These are phyloP conservation scores for Diaporthe humulicola DNA, from an alignment of 2,329 filamentous ascomycete species.

Conservation along the genomic window DNA sequence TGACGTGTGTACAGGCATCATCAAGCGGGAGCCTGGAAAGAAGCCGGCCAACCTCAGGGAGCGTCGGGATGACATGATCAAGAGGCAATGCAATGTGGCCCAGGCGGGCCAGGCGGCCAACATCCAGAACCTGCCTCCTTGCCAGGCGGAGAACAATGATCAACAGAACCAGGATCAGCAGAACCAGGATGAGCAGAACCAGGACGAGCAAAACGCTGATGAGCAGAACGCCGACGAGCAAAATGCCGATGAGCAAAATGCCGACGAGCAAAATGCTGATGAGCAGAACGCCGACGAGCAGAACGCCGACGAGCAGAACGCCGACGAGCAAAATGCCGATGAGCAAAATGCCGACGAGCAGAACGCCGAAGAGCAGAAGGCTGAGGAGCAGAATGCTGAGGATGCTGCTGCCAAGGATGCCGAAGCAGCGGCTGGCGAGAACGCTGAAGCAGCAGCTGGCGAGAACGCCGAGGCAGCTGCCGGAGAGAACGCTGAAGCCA, in stretches of 20 bases:
- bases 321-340: neutral
- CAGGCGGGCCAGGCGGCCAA: neutral
- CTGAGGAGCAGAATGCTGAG: neutral
- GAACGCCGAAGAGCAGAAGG: neutral
- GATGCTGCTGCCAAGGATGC: neutral
- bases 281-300: neutral
- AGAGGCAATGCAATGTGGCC: slow-evolving; percentile 44
- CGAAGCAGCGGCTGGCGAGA: neutral
- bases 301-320: neutral
- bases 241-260: neutral
- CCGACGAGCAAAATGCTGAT: neutral
- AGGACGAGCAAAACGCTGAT: neutral
- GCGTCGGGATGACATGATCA: slow-evolving; percentile 44
- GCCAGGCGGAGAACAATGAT: neutral
- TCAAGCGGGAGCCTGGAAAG: slow-evolving; percentile 48
- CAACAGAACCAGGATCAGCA: slow-evolving; percentile 13
- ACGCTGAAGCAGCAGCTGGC: neutral
- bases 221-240: neutral
- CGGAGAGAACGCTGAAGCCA: neutral
- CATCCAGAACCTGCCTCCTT: slow-evolving; percentile 29
- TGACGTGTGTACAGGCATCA: slow-evolving; percentile 42
- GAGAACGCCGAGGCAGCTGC: neutral
- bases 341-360: neutral
- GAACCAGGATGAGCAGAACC: slow-evolving; percentile 14
- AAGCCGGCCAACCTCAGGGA: slow-evolving; percentile 46